phyloP scores from a whole-genome alignment of 768 basidiomycete genomes.

The Podaxis sp. region DNA sequence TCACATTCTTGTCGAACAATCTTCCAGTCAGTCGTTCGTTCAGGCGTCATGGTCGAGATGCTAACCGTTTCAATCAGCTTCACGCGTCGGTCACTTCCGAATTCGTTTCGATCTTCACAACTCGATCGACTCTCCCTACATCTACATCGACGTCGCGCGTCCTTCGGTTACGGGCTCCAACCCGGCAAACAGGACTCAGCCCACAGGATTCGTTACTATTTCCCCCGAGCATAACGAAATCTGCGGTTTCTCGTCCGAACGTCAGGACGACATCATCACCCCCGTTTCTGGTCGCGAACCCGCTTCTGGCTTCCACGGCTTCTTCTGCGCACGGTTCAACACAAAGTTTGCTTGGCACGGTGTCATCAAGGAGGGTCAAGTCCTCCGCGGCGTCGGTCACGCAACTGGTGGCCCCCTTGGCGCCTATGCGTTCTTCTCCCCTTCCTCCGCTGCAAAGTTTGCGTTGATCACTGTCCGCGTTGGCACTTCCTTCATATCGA shows the following conservation, averaged over 20 bases:
- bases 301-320: slow-evolving; percentile 47
- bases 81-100: slow-evolving; percentile 71
- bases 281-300: slow-evolving; percentile 43
- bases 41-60: not conserved
- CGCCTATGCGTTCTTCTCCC: slow-evolving; percentile 51
- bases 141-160: slow-evolving; percentile 68
- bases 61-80: slow-evolving; percentile 43
- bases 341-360: slow-evolving; percentile 43
- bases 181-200: slow-evolving; percentile 48
- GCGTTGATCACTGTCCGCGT: slow-evolving; percentile 51
- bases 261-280: slow-evolving; percentile 46
- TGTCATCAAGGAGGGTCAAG: slow-evolving; percentile 44
- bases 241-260: slow-evolving; percentile 18
- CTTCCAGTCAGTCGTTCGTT: slow-evolving; percentile 49
- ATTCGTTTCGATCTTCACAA: slow-evolving; percentile 54
- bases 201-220: slow-evolving; percentile 51
- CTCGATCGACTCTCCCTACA: slow-evolving; percentile 42
- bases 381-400: slow-evolving; percentile 25
- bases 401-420: slow-evolving; percentile 46
- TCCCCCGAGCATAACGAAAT: slow-evolving; percentile 41
- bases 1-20: slow-evolving; percentile 55
- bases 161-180: slow-evolving; percentile 58
- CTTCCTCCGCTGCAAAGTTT: slow-evolving; percentile 15
- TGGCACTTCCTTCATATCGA: slow-evolving; percentile 74
- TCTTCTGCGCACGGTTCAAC: slow-evolving; percentile 63